Evolutionary conservation across 1,284 basidiomycete species (phyloP), one percentile per base, ranked within the genome.

Genomic region (Peniophora sp.): DNA sequence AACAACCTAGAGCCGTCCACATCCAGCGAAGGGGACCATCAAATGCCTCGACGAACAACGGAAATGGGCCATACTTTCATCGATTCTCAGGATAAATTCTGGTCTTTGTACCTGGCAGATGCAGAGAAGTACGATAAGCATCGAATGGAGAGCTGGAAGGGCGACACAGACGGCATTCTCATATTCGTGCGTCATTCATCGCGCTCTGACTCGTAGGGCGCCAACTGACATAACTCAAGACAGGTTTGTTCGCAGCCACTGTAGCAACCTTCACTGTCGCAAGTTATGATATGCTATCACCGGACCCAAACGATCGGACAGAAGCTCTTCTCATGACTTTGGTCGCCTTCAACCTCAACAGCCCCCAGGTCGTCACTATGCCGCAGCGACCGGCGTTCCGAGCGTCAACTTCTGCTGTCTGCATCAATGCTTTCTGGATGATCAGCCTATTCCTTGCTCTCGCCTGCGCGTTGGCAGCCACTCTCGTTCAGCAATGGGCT

Each of bases 241-340:
- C 73, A 43, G 73, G 73, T 61, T 62, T 76, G 3, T 75, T 75
- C 55, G 75, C 74, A 35, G 71, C 69, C 1, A 71, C 69, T 32
- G 58, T 74, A 35, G 74, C 74, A 0, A 62, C 72, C 2, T 74
- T 76, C 54, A 63, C 74, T 45, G 62, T 74, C 11, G 67, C 74
- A 52, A 69, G 68, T 51, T 73, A 71, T 56, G 62, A 64, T 48
- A 61, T 58, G 3, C 64, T 76, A 9, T 58, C 58, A 34, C 66
- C 68, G 3, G 62, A 70, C 47, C 61, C 68, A 2, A 56, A 55
- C 12, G 61, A 68, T 47, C 58, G 54, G 1, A 65, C 65, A 3
- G 58, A 68, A 11, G 42, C 53, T 5, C 58, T 74, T 3, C 62
- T 73, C 1, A 55, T 59, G 0, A 62, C 65, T 41, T 65, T 71